Percentiles rank a stretch among this genome's conserved stretches.
Conservation (phyloP, 2,329 filamentous ascomycete species). For the Hypoxylon sp. region DNA sequence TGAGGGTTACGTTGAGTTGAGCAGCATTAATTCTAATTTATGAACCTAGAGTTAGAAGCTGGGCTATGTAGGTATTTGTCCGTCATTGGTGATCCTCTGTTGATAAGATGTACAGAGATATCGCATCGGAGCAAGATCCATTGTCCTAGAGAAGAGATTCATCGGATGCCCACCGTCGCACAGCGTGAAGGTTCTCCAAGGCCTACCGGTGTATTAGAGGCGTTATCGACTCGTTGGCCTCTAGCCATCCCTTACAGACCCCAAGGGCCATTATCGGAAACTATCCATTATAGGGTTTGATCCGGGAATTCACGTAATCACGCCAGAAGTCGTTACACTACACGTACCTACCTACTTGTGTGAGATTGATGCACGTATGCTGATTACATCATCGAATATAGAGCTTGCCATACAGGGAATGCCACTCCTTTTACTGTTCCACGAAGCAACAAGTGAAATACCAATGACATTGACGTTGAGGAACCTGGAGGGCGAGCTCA, state of each 20-base stretch:
- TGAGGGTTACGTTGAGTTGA: slow-evolving; percentile 1
- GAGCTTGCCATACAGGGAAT: background rate
- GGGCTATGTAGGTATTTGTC: background rate
- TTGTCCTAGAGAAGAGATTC: slow-evolving; percentile 1
- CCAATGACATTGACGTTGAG: background rate
- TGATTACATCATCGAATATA: background rate
- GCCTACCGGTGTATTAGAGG: background rate
- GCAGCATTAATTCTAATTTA: background rate
- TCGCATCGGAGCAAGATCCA: background rate
- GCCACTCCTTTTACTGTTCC: slow-evolving; percentile 1
- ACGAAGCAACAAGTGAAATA: background rate
- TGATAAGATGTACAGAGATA: background rate
- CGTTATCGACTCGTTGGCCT: background rate
- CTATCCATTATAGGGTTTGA: background rate
- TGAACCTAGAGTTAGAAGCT: background rate
- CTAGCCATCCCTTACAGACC: background rate
- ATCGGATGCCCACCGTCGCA: background rate
- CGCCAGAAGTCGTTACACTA: slow-evolving; percentile 5
- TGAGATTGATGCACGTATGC: background rate
- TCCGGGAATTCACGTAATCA: background rate
- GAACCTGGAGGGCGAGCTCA: background rate
- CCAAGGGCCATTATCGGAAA: background rate
- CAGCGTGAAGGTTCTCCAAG: background rate
- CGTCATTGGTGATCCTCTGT: background rate
- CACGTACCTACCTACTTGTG: background rate